These are phyloP conservation scores for Phyllosticta paracitricarpa DNA, from an alignment of 2,329 filamentous ascomycete species.

Conservation along the genomic window DNA sequence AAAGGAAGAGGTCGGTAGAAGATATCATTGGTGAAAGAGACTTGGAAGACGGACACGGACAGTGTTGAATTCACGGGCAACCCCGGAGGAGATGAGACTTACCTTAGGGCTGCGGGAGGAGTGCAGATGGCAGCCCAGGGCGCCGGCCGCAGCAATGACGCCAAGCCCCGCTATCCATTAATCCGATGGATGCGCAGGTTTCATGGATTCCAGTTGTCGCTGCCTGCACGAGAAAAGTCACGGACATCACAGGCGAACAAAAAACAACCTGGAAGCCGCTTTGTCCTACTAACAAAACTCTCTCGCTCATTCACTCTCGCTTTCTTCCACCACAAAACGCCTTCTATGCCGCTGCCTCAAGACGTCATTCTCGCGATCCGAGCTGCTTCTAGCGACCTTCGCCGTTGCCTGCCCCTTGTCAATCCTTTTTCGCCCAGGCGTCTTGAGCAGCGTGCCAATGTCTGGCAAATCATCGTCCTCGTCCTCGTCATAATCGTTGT, in stretches of 20 bases:
- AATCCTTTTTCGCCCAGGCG: background rate
- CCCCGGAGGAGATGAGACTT: background rate
- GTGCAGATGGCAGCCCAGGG: background rate
- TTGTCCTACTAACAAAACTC: background rate
- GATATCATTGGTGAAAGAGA: background rate
- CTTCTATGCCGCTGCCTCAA: background rate
- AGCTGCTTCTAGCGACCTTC: background rate
- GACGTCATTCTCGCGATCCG: constrained; percentile 3
- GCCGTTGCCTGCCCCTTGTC: background rate
- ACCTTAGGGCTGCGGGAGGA: background rate
- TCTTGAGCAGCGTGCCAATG: constrained; percentile 1
- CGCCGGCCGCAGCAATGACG: background rate
- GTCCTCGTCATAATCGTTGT: background rate
- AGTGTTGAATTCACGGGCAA: background rate
- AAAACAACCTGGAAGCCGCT: background rate
- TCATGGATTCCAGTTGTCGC: background rate
- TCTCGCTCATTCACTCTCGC: constrained; percentile 3
- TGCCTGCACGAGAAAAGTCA: background rate
- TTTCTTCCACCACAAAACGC: constrained; percentile 2
- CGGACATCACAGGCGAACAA: background rate
- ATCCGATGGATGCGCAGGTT: no score
- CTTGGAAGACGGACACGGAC: background rate
- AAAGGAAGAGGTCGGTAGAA: background rate
- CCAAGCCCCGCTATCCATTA: no score
- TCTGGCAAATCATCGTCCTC: constrained; percentile 8